Evolutionary conservation across 2,329 filamentous ascomycete genomes (phyloP), one percentile per base, ranked within the genome.

Genomic region (Alternaria gansuensis): DNA sequence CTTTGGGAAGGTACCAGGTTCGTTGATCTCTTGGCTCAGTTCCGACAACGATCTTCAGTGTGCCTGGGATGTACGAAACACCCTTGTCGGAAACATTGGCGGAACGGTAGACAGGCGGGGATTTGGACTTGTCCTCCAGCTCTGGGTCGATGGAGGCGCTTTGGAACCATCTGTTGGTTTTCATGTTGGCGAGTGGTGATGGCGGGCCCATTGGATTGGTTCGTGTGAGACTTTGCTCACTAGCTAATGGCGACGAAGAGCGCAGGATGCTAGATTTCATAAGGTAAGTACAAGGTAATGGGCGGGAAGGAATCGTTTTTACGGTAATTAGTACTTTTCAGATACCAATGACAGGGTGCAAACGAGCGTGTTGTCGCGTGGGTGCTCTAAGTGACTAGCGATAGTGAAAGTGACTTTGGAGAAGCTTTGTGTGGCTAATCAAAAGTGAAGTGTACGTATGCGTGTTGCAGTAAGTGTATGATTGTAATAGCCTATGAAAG

Each of bases 1-100:
- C 26, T 40, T 51, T 55, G n/a, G 57, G 36, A 1, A 66, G 52
- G 2, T 41, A 14, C 60, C 60, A 68, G 17, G 50, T 62, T 36
- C 59, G 66, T 36, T 57, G 49, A 8, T 23, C 21, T 4, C 2
- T 44, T 11, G 8, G 2, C 3, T 53, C 50, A 13, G 54, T 14
- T 41, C 59, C 51, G 21, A 63, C 58, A 46, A 46, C 45, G 23
- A 67, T 29, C 29, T 56, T 37, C 9, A 63, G 39, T n/a, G 31
- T 62, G 21, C 44, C 40, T 31, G 36, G 23, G 13, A 50, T 57
- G 23, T 29, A 36, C 3, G 49, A 29, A 8, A 34, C 10, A 24
- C 13, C 21, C n/a, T 8, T n/a, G 2, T 33, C 14, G 26, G 31
- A 36, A 13, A 33, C 14, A 14, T 43, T 10, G 14, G 51, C 28